Evolutionary conservation across 176 grass and related monocot species (phyloP), one percentile per base, ranked within the genome.

Genomic region (Ensete ventricosum): DNA sequence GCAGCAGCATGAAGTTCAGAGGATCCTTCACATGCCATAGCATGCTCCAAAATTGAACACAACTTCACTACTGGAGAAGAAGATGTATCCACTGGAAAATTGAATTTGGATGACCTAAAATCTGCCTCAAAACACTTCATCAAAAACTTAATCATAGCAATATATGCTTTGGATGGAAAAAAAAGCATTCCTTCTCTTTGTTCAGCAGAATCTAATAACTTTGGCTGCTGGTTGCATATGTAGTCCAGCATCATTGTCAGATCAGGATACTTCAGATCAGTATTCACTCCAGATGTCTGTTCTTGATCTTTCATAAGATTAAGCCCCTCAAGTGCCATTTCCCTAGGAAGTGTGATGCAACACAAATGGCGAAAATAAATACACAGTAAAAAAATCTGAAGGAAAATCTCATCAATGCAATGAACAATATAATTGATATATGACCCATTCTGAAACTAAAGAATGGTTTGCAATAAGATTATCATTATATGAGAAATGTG

Each of bases 301-400:
- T 59, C 82, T 81, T 83, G 85, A 79, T 89, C 89, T 78, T 92
- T 86, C 54, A 87, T 83, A 77, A 96, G 89, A 80, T 87, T 68
- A 51, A 96, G 83, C 55, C 93, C 89, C 79, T 79, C 84, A 79
- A 96, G 85, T 83, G 93, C 87, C 87, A 96, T 96, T 87, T 96
- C 93, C 87, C 93, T 96, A 85, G 11, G 76, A 64, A 85, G 59
- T 82, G 79, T 16, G 81, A 51, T 79, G 79, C 9, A 53, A 81
- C 10, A 81, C 50, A 71, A 20, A 71, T 66, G 51, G 17, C 58
- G 73, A 51, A 85, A 19, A 48, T 87, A 34, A 55, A 65, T 24
- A 71, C 11, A 65, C 53, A 72, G 74, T 43, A 12, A 73, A 22
- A 81, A 52, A 53, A 63, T 79, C 80, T 29, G 16, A 10, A 70